Base-by-base conservation (phyloP, 305 asterid species). In the Fraxinus floribunda region DNA sequence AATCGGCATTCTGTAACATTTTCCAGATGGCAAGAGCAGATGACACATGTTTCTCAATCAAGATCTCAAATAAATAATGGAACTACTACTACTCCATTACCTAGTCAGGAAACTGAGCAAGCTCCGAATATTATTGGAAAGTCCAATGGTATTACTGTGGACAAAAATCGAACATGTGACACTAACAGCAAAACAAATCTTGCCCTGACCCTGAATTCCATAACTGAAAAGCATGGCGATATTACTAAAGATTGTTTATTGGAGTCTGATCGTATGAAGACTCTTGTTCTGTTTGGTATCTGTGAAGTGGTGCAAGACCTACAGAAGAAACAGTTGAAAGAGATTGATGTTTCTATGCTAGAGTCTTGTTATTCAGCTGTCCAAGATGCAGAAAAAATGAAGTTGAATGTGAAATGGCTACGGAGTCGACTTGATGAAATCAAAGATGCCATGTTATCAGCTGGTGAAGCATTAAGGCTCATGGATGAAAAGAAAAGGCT, bases 351-450 rank as follows among this genome's bases (percentile, higher is more conserved):
- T 2, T 13, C 36, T 30, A 66, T 46, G 15, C 84, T 86, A n/a
- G 83, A 49, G 71, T 32, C 83, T 32, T 83, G 79, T 75, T 81
- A 86, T 38, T 60, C 80, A 18, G 81, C 82, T 7, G 84, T 86
- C 38, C 75, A 76, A 81, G 89, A 86, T 81, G 87, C 85, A 0
- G 77, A 86, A 13, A 75, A 15, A 20, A 49, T 86, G 85, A 86
- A 86, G 55, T 24, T 86, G 77, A 81, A 86, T 34, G 87, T 86
- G 83, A 77, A 75, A 76, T 86, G 87, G 89, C 30, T 86, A 24
- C 85, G 11, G 9, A n/a, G 71, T 5, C 81, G 89, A 66, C 85
- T 86, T 9, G 87, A 86, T 76, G 87, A 86, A 20, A 86, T 86
- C 64, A 80, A 62, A 46, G 81, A 68, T 30, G 89, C 87, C 52